Base-by-base conservation (phyloP, 139 green algal species). In the Chlamydomonas applanata region DNA sequence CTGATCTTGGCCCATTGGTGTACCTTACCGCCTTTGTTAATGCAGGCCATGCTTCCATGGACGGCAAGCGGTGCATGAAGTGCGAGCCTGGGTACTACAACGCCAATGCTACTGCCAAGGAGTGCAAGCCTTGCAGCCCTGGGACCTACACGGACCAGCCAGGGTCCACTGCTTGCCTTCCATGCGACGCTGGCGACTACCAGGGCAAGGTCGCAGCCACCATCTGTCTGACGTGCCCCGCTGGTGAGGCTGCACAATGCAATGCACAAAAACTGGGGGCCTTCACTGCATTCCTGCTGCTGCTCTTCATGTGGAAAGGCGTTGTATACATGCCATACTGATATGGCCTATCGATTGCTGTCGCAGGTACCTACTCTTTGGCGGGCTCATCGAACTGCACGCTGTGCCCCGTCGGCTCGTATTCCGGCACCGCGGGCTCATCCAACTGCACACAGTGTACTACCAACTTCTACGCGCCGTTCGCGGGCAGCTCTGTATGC, bases 171-270 rank as follows among this genome's bases (percentile, higher is more conserved):
- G 25, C 59, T 14, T 66, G 59, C 59, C 35, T 25, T 16, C 11
- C 25, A 11, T 66, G 59, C 27, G 3, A 5, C n/a, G 25, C 25
- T 3, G 59, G 59, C n/a, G 3, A 35, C 4, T 66, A 66, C 25
- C 25, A 66, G 20, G 59, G 59, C 59, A 66, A 66, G n/a, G 59
- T 27, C 3, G 59, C 20, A 11, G 59, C 20, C 59, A 66, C 59
- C 17, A 36, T 66, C 59, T 66, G 59, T 25, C 59, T 35, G 20
- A 66, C 59, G 11, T 66, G 59, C 59, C 59, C 59, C 35, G 59
- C 59, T 35, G 59, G 59, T 66, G 53, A 25, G 53, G 53, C 40
- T 19, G 40, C 7, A 11, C 7, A 49, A 7, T 49, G 40, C 7
- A 49, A 7, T 49, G 40, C 40, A 49, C 40, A 49, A 11, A 11